phyloP scores from a whole-genome alignment of 106 monocot genomes.

The Cymbidium sinense region DNA sequence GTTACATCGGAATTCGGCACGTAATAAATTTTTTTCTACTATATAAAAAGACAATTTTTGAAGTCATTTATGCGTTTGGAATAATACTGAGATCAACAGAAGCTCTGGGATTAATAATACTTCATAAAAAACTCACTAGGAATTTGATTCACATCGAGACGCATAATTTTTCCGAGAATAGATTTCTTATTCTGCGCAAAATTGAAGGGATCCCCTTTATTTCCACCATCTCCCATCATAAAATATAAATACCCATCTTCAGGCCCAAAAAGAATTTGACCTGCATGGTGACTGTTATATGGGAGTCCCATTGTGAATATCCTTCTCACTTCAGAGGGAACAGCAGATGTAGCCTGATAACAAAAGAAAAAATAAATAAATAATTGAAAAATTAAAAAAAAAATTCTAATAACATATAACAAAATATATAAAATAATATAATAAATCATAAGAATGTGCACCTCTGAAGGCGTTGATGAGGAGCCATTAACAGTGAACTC shows the following conservation, averaged over 20 bases:
- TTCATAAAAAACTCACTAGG: conserved; percentile 54
- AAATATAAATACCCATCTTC: conserved; percentile 82
- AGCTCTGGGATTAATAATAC: neutral
- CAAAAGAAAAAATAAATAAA: too few species aligned
- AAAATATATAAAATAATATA: neutral
- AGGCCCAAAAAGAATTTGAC: conserved; percentile 92
- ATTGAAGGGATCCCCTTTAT: conserved; percentile 62
- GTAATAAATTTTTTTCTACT: too few species aligned
- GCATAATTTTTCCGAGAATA: conserved; percentile 82
- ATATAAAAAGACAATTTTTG: too few species aligned
- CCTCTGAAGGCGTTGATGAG: conserved; percentile 53
- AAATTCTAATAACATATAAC: too few species aligned
- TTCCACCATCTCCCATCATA: conserved; percentile 90
- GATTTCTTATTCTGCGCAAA: conserved; percentile 87
- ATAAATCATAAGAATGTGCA: conserved; percentile 13
- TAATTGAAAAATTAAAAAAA: too few species aligned
- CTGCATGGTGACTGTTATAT: conserved; percentile 60
- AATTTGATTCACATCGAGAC: conserved; percentile 68
- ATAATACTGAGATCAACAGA: neutral
- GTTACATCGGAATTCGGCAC: too few species aligned
- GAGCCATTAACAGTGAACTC: conserved; percentile 64
- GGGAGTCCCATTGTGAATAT: conserved; percentile 89
- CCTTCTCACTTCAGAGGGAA: conserved; percentile 69
- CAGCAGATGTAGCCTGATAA: conserved; percentile 58
- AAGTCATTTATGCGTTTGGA: neutral